These are phyloP conservation scores for Ilyonectria robusta DNA, from an alignment of 2,329 filamentous ascomycete species.

Conservation along the genomic window DNA sequence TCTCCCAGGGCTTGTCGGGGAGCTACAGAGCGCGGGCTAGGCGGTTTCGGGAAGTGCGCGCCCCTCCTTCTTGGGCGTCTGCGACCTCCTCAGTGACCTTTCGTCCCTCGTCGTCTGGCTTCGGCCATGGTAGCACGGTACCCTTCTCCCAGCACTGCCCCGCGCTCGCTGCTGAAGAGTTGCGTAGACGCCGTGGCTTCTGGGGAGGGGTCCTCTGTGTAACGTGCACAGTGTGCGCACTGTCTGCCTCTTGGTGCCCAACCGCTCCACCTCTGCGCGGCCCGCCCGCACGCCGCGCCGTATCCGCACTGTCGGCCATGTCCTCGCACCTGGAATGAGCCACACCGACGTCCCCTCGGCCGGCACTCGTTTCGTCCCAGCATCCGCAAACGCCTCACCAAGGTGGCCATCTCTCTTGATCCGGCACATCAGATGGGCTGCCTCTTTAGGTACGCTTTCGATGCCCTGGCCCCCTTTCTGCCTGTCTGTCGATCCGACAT, in stretches of 20 bases:
- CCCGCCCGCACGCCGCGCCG: background rate
- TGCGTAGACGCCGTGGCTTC: conserved; percentile 8
- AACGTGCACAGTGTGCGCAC: conserved; percentile 21
- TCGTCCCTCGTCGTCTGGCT: background rate
- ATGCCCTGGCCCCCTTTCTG: background rate
- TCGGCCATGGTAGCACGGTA: background rate
- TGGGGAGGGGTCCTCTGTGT: conserved; percentile 12
- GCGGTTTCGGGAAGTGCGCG: conserved; percentile 3
- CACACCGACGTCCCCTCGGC: conserved; percentile 19
- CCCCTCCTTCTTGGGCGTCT: background rate
- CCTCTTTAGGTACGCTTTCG: conserved; percentile 1
- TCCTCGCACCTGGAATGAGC: conserved; percentile 19
- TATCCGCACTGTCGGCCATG: conserved; percentile 26
- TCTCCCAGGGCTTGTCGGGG: background rate
- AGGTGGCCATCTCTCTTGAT: background rate
- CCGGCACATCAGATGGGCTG: conserved; percentile 17
- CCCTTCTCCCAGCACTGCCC: conserved; percentile 23
- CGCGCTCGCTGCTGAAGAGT: conserved; percentile 21
- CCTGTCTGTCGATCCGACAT: background rate
- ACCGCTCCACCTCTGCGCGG: conserved; percentile 5
- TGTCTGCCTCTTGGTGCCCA: conserved; percentile 19
- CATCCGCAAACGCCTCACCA: background rate
- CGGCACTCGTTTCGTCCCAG: background rate
- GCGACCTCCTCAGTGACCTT: background rate
- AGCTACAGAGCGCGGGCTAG: background rate